Conservation (phyloP, 768 basidiomycete genomes). For the Lyophyllum atratum region DNA sequence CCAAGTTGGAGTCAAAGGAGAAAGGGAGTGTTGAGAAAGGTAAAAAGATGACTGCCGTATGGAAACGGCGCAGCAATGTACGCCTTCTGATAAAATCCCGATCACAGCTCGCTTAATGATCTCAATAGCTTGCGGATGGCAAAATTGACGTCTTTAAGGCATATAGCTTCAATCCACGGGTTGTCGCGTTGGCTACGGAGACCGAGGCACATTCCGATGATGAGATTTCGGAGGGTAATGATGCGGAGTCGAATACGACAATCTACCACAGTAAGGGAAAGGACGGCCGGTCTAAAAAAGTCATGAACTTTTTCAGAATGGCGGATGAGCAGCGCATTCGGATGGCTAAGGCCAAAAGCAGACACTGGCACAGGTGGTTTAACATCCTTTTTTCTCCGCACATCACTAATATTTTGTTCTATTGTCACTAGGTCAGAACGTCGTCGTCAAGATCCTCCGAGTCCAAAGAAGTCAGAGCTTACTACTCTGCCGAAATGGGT, state of each 20-base stretch:
- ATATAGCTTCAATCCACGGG: slow-evolving; percentile 1
- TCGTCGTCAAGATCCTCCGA: neutral
- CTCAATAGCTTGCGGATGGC: slow-evolving; percentile 6
- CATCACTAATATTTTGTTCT: neutral
- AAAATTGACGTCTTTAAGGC: slow-evolving; percentile 4
- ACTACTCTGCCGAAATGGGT: neutral
- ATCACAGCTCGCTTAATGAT: neutral
- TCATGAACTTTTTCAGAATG: slow-evolving; percentile 8
- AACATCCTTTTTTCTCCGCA: neutral
- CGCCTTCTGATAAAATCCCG: neutral
- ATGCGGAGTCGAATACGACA: neutral
- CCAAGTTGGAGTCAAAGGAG: slow-evolving; percentile 12
- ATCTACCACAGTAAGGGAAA: slow-evolving; percentile 10
- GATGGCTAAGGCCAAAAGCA: slow-evolving; percentile 1
- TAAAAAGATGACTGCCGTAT: slow-evolving; percentile 3
- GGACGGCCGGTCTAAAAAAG: slow-evolving; percentile 6
- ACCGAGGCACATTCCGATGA: slow-evolving; percentile 12
- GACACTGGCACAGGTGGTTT: neutral
- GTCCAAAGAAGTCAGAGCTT: neutral
- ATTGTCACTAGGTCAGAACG: neutral
- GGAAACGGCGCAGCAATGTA: neutral
- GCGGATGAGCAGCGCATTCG: neutral
- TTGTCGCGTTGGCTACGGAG: slow-evolving; percentile 3
- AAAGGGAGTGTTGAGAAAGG: slow-evolving; percentile 7
- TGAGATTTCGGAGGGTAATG: neutral